phyloP scores from a whole-genome alignment of 192 early-diverging fungal genomes.

The Gigaspora rosea region DNA sequence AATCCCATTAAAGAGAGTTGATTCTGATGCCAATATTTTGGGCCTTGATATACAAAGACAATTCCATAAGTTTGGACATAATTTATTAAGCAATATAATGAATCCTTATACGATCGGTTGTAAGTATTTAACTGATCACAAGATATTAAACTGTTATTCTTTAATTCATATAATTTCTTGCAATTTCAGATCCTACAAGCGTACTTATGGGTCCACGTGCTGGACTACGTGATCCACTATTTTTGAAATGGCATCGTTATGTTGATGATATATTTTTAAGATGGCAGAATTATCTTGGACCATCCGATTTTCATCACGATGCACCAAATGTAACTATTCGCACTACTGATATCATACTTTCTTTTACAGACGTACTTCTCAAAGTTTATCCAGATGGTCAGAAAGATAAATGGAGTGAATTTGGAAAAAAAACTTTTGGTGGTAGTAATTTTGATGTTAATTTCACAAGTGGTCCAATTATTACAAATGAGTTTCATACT shows the following conservation, averaged over 20 bases:
- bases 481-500: neutral
- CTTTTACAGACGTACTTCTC: constrained; percentile 2
- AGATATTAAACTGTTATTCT: neutral
- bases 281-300: neutral
- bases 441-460: neutral
- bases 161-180: neutral
- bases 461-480: neutral
- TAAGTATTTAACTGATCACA: neutral
- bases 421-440: neutral
- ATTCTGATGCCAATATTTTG: neutral
- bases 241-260: constrained; percentile 23
- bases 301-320: neutral
- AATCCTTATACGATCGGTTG: constrained; percentile 6
- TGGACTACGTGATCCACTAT: constrained; percentile 8
- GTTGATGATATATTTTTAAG: neutral
- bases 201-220: constrained; percentile 8
- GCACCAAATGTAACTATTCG: neutral
- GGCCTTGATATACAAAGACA: neutral
- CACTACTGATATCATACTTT: neutral
- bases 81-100: neutral
- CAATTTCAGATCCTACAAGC: neutral
- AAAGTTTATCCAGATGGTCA: neutral
- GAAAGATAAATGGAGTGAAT: neutral
- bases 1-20: neutral
- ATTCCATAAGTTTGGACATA: constrained; percentile 1